phyloP scores from a whole-genome alignment of 306 rosid genomes.

The Dalbergia cultrata region DNA sequence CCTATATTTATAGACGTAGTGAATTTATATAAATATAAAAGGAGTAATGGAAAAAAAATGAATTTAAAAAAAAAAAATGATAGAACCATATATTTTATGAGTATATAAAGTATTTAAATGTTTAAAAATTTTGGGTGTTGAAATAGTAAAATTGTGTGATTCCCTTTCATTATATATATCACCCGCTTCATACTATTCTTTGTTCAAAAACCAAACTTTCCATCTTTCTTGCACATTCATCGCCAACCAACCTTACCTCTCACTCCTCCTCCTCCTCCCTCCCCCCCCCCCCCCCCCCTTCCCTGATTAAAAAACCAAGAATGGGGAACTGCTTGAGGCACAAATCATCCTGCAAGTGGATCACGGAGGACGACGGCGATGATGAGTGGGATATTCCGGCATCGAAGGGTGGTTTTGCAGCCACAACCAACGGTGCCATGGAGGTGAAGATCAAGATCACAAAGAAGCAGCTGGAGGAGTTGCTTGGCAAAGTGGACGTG shows the following conservation, averaged over 20 bases:
- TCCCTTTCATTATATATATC: slow-evolving; percentile 31
- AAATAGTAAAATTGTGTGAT: no score
- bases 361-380: slow-evolving; percentile 53
- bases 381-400: slow-evolving; percentile 53
- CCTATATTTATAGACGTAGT: no score
- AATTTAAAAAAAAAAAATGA: no score
- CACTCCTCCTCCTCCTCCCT: neutral
- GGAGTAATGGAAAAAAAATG: no score
- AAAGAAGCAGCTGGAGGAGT: slow-evolving; percentile 73
- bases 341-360: slow-evolving; percentile 53
- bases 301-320: neutral
- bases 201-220: neutral
- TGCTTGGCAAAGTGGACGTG: slow-evolving; percentile 52
- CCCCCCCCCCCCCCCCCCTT: neutral
- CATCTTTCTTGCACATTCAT: neutral
- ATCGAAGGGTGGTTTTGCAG: neutral
- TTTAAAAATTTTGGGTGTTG: no score
- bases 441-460: slow-evolving; percentile 85
- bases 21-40: no score
- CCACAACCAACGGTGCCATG: neutral
- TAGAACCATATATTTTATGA: no score
- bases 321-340: slow-evolving; percentile 90
- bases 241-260: no score
- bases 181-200: slow-evolving; percentile 29
- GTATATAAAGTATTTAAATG: no score